Evolutionary conservation across 139 green algal genomes (phyloP).

Genomic region (Chlamydomonas eustigma): DNA sequence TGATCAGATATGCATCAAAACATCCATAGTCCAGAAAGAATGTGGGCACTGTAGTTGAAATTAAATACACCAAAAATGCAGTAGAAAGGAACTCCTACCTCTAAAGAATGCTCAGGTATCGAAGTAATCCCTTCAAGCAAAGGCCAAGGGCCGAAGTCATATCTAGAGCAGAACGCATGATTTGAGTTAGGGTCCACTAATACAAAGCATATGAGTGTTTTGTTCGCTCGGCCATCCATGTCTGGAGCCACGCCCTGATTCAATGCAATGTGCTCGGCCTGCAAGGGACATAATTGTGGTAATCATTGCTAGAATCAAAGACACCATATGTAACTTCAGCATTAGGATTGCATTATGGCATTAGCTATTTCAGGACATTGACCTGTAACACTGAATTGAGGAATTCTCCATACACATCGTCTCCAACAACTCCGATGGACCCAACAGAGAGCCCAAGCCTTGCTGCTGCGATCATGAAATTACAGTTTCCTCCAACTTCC

Average conservation of each 20-base stretch:
- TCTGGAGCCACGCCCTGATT: background rate
- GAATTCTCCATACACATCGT: slow-evolving; percentile 81
- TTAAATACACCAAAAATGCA: no score
- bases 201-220: slow-evolving; percentile 92
- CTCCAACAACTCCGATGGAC: slow-evolving; percentile 71
- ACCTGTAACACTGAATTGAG: slow-evolving; percentile 64
- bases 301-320: no score
- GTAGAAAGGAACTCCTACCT: no score
- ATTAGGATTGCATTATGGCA: no score
- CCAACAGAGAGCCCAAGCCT: slow-evolving; percentile 72
- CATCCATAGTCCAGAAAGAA: no score
- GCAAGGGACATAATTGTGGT: no score
- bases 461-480: slow-evolving; percentile 88
- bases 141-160: slow-evolving; percentile 91
- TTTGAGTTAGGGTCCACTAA: slow-evolving; percentile 56
- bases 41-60: no score
- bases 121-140: slow-evolving; percentile 58
- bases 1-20: no score
- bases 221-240: background rate
- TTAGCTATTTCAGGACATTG: no score
- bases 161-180: slow-evolving; percentile 78
- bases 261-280: slow-evolving; percentile 45
- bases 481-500: slow-evolving; percentile 84
- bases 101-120: slow-evolving; percentile 18
- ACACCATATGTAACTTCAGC: no score